Conservation (phyloP, 2,329 filamentous ascomycete species). For the Macroventuria anomochaeta region DNA sequence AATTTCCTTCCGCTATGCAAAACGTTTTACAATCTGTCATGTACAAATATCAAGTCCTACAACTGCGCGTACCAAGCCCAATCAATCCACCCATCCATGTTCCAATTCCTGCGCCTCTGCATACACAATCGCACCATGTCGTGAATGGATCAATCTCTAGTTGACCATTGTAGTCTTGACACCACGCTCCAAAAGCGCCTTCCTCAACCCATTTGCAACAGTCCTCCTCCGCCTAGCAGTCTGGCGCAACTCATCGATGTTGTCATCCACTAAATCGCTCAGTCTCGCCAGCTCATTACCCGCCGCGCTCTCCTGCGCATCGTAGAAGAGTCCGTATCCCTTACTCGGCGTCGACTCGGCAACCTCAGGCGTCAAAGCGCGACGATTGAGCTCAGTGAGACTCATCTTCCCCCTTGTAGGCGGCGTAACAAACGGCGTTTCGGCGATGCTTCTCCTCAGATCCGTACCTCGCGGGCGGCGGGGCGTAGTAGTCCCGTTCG, state of each 20-base stretch:
- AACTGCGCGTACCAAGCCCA: no score
- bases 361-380: slow-evolving; percentile 41
- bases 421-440: slow-evolving; percentile 48
- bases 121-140: no score
- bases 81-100: no score
- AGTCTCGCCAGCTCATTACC: slow-evolving; percentile 43
- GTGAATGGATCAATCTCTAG: no score
- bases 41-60: no score
- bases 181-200: slow-evolving; percentile 44
- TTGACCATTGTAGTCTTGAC: slow-evolving; percentile 30
- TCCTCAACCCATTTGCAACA: slow-evolving; percentile 49
- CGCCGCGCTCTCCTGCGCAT: slow-evolving; percentile 36
- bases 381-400: slow-evolving; percentile 40
- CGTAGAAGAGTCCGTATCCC: slow-evolving; percentile 47
- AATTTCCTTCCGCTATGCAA: no score
- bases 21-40: no score
- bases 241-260: slow-evolving; percentile 48
- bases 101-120: no score
- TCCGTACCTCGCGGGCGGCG: slow-evolving; percentile 23
- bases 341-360: slow-evolving; percentile 34
- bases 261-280: slow-evolving; percentile 50
- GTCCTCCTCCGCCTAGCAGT: slow-evolving; percentile 46
- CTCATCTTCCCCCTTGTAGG: slow-evolving; percentile 42
- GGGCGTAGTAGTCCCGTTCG: slow-evolving; percentile 28
- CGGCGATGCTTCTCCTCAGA: slow-evolving; percentile 26